These are phyloP conservation scores for Selaginella tamariscina DNA, from an alignment of 75 land plant species.

Conservation along the genomic window DNA sequence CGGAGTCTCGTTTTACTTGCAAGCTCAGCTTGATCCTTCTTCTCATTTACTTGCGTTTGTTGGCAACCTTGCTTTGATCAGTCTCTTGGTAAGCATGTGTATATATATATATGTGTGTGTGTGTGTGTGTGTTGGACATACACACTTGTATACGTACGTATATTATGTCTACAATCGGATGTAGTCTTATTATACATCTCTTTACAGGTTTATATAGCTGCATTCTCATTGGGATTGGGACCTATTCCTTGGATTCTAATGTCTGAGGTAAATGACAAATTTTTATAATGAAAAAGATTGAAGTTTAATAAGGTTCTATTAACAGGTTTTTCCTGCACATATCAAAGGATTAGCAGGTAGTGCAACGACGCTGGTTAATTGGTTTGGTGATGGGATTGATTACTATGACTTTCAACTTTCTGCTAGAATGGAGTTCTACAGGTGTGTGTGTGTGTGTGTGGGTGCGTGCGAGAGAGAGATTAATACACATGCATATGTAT, in stretches of 20 bases:
- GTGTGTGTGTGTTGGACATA: too few relatives aligned
- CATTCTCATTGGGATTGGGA: slow-evolving; percentile 47
- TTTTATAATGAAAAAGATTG: too few relatives aligned
- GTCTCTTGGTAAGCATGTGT: slow-evolving; percentile 43
- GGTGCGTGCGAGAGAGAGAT: background rate
- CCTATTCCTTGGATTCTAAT: slow-evolving; percentile 50
- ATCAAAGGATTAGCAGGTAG: slow-evolving; percentile 76
- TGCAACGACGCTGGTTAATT: slow-evolving; percentile 64
- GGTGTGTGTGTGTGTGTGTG: too few relatives aligned
- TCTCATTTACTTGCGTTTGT: slow-evolving; percentile 27
- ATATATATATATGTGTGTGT: background rate
- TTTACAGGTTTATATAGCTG: slow-evolving; percentile 43
- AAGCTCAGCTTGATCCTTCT: slow-evolving; percentile 17
- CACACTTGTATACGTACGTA: too few relatives aligned
- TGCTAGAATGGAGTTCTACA: slow-evolving; percentile 57
- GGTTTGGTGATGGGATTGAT: slow-evolving; percentile 44
- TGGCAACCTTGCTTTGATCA: slow-evolving; percentile 42
- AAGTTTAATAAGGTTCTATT: background rate
- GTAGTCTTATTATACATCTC: background rate
- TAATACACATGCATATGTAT: background rate
- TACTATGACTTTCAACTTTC: slow-evolving; percentile 59
- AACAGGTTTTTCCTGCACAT: slow-evolving; percentile 61
- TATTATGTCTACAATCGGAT: background rate
- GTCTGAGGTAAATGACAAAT: slow-evolving; percentile 55
- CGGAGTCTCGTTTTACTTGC: slow-evolving; percentile 59